Percentiles rank a stretch among this genome's conserved stretches.
phyloP scores from a whole-genome alignment of 2,329 filamentous ascomycete species.

The Xylaria sp. region DNA sequence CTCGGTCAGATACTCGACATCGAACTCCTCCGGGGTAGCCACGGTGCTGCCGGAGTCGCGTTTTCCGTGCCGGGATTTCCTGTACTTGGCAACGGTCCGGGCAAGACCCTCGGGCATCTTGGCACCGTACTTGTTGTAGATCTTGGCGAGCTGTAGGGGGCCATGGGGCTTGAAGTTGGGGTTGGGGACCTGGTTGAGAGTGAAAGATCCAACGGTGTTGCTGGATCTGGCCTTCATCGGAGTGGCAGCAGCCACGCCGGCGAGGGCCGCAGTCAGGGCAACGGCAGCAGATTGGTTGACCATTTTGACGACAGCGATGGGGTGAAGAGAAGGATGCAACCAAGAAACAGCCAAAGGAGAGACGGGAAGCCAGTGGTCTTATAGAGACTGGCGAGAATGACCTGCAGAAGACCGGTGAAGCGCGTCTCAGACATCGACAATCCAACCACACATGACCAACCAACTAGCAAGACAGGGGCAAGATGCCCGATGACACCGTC shows the following conservation, averaged over 20 bases:
- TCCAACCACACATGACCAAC: not conserved
- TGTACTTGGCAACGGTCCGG: conserved; percentile 9
- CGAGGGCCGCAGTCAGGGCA: not conserved
- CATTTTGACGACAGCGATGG: not conserved
- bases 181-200: conserved; percentile 20
- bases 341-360: not conserved
- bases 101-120: conserved; percentile 18
- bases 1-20: conserved; percentile 24
- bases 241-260: not conserved
- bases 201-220: conserved; percentile 9
- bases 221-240: not conserved
- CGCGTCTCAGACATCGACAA: not conserved
- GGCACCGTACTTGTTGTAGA: conserved; percentile 22
- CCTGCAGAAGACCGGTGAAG: not conserved
- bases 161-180: conserved; percentile 19
- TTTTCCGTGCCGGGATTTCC: conserved; percentile 4
- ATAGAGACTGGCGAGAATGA: not conserved
- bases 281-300: not conserved
- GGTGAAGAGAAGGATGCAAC: not conserved
- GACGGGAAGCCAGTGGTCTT: not conserved
- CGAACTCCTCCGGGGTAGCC: conserved; percentile 16
- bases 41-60: conserved; percentile 14
- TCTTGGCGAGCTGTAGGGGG: conserved; percentile 21
- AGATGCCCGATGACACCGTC: not conserved
- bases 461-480: not conserved